Base-by-base conservation (phyloP, 2,329 filamentous ascomycete genomes). In the Ceratocystis diversiconidia region DNA sequence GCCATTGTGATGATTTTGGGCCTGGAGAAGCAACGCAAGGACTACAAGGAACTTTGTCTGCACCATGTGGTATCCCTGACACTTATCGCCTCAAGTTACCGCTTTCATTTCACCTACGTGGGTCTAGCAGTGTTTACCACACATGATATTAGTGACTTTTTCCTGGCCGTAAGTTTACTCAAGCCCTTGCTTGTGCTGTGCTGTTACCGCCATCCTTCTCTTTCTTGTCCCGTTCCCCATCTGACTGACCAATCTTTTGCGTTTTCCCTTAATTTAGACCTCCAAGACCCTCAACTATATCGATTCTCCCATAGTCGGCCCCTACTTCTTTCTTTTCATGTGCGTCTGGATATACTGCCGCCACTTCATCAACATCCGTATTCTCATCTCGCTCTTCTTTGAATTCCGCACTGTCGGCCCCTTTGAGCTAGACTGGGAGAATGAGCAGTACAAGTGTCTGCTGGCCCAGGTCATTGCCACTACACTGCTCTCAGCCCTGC, bases 41-140 rank as follows among this genome's bases (percentile, higher is more conserved):
- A 97, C 76, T 96, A 92, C 77, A 92, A 90, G 76, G 92, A 96
- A 79, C 82, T 96, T 64, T 89, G 96, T 62, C 85, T 86, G 65
- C 92, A 97, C 75, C 92, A 97, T 75, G 86, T 96, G 70, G 89
- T 96, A 73, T 95, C 90, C 22, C 78, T 97, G 67, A 79, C 86
- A 22, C 81, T 97, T 71, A 96, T 97, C 70, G 87, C 77, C 67
- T 78, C 92, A 72, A 94, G 89, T 78, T 97, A 96, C 77, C 85
- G 90, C 68, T 97, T 96, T 79, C 92, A 97, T 76, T 97, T 96
- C 75, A 95, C 91, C 22, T 92, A 96, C 76, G 95, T 97, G 74
- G 92, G 92, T 30, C 77, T 96, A 65, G 89, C 90, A 22, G 90
- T 97, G 43, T 97, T 96, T 76, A 90, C 94, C 68, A 96, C 92